Conservation (phyloP, 176 grass and related monocot species). For the Dendrocalamus sinicus region DNA sequence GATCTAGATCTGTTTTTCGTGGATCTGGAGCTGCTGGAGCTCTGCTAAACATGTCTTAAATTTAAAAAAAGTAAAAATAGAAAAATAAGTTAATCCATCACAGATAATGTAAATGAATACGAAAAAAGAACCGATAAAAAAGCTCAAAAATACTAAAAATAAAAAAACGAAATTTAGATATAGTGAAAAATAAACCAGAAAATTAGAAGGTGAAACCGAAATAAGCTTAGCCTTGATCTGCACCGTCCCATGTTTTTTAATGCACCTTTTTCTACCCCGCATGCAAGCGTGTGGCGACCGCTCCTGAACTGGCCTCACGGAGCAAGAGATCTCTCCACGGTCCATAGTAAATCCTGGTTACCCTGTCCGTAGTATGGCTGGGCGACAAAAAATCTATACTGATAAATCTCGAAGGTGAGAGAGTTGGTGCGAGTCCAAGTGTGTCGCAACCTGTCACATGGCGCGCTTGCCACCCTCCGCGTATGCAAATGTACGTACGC, state of each 20-base stretch:
- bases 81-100: too few species aligned
- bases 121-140: too few species aligned
- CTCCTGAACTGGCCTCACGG: neutral
- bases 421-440: neutral
- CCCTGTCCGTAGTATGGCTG: neutral
- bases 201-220: too few species aligned
- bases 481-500: neutral
- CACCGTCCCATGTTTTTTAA: neutral
- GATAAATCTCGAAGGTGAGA: neutral
- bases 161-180: too few species aligned
- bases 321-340: neutral
- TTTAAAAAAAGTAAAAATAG: too few species aligned
- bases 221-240: neutral
- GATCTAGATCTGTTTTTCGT: too few species aligned
- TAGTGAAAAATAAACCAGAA: too few species aligned
- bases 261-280: neutral
- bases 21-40: too few species aligned
- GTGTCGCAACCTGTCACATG: slow-evolving; percentile 37
- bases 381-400: neutral
- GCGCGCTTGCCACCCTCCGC: slow-evolving; percentile 12
- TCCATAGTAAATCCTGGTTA: neutral
- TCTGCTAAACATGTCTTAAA: too few species aligned
- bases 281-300: neutral
- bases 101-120: too few species aligned
- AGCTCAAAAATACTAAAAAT: too few species aligned